Conservation (phyloP, 306 rosid genomes). For the Cucurbita maxima region DNA sequence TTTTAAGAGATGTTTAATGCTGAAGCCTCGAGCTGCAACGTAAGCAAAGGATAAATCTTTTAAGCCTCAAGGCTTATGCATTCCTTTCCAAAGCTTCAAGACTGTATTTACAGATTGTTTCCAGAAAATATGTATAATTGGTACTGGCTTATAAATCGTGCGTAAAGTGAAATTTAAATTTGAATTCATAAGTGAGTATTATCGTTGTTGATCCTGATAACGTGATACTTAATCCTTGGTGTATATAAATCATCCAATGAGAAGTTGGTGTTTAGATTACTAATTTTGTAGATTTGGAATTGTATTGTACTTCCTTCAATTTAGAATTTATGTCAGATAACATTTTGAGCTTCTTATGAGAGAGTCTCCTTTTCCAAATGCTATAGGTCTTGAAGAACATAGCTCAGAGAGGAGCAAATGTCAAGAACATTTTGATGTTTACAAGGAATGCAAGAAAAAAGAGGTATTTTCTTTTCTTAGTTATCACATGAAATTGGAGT, state of each 20-base stretch:
- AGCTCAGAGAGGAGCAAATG: slow-evolving; percentile 69
- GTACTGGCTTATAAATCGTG: not conserved
- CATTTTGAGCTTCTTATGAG: not conserved
- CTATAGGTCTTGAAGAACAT: slow-evolving; percentile 67
- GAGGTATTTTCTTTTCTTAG: slow-evolving; percentile 41
- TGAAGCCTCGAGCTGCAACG: not conserved
- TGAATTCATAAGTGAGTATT: not conserved
- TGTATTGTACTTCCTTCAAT: too few species aligned
- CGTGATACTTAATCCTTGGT: not conserved
- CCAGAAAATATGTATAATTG: not conserved
- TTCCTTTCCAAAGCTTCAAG: too few species aligned
- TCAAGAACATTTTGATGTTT: slow-evolving; percentile 73
- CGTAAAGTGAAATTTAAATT: not conserved
- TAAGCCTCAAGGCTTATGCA: too few species aligned
- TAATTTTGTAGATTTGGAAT: not conserved
- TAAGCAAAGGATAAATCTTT: not conserved
- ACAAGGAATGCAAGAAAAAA: slow-evolving; percentile 92
- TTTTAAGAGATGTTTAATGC: not conserved
- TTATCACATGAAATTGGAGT: not conserved
- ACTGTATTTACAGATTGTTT: not conserved
- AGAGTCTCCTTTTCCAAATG: not conserved
- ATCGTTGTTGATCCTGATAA: not conserved
- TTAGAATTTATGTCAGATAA: not conserved
- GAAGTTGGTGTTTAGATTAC: not conserved
- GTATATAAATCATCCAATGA: not conserved